Conservation (phyloP, 2,329 filamentous ascomycete genomes). For the Neofusicoccum kwambonambiense region DNA sequence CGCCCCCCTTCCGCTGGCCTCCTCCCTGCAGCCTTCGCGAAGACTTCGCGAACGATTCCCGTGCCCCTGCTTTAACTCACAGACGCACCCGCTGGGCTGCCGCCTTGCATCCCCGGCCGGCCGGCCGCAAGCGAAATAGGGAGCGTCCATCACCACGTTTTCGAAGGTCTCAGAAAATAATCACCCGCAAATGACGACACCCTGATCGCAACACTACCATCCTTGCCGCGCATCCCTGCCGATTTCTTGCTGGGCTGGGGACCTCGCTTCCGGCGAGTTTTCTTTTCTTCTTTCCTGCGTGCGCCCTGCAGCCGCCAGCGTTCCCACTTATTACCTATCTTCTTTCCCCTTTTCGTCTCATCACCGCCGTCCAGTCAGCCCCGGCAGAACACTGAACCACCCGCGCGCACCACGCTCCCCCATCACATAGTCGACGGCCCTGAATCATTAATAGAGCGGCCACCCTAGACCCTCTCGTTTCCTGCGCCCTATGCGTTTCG, state of each 20-base stretch:
- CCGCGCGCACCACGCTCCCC: neutral
- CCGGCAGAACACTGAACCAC: neutral
- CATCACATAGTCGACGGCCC: neutral
- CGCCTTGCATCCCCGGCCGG: constrained; percentile 9
- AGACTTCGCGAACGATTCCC: constrained; percentile 10
- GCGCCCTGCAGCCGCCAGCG: constrained; percentile 11
- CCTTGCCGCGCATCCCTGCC: constrained; percentile 7
- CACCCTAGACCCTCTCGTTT: neutral
- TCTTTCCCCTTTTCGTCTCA: constrained; percentile 1
- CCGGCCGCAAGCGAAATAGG: constrained; percentile 13
- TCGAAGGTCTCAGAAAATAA: neutral
- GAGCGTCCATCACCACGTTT: constrained; percentile 15
- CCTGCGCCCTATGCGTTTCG: constrained; percentile 1
- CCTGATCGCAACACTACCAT: constrained; percentile 7
- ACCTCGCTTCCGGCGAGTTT: neutral
- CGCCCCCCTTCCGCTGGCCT: neutral
- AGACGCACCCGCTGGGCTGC: neutral
- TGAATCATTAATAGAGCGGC: neutral
- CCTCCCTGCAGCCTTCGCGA: constrained; percentile 7
- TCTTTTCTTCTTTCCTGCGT: neutral
- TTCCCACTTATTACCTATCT: constrained; percentile 4
- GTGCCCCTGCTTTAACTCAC: constrained; percentile 1
- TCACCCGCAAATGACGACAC: constrained; percentile 13
- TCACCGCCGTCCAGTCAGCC: neutral
- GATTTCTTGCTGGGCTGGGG: constrained; percentile 1